phyloP scores from a whole-genome alignment of 495 filamentous ascomycete species.

The Penicillium pulvis region DNA sequence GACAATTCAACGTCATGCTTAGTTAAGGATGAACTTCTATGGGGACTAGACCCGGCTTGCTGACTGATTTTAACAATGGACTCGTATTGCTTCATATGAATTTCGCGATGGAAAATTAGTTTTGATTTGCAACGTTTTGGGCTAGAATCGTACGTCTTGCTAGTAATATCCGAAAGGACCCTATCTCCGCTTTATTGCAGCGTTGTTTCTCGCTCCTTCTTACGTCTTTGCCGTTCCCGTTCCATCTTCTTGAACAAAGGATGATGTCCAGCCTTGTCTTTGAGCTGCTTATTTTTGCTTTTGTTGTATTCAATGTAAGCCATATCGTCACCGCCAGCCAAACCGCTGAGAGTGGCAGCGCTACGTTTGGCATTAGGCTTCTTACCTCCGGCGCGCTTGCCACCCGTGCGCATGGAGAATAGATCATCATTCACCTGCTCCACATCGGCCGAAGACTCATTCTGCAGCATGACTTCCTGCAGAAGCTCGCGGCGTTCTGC shows the following conservation, averaged over 20 bases:
- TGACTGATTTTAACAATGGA: slow-evolving; percentile 12
- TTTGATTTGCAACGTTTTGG: background rate
- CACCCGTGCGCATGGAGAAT: slow-evolving; percentile 61
- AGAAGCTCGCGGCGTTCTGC: slow-evolving; percentile 86
- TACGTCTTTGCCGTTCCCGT: slow-evolving; percentile 68
- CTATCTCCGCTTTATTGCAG: background rate
- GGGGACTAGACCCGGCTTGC: slow-evolving; percentile 19
- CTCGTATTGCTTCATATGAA: no score
- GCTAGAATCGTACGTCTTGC: background rate
- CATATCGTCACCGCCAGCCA: slow-evolving; percentile 93
- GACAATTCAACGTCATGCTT: slow-evolving; percentile 24
- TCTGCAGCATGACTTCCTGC: slow-evolving; percentile 89
- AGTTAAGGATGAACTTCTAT: background rate
- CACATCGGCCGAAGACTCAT: slow-evolving; percentile 74
- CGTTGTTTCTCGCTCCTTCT: slow-evolving; percentile 48
- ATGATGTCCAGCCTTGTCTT: slow-evolving; percentile 63
- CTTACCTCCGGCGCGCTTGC: slow-evolving; percentile 40
- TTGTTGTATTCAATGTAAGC: slow-evolving; percentile 88
- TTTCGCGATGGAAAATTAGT: no score
- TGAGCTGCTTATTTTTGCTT: slow-evolving; percentile 78
- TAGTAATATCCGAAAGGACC: background rate
- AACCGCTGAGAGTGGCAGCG: slow-evolving; percentile 80
- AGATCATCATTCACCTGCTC: slow-evolving; percentile 83
- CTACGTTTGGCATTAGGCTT: slow-evolving; percentile 66
- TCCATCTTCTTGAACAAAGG: slow-evolving; percentile 80